A percentile compares a stretch with the other conserved stretches of the same genome.
Conservation (phyloP, 371 early-diverging fungal genomes). For the Mortierella sp. region DNA sequence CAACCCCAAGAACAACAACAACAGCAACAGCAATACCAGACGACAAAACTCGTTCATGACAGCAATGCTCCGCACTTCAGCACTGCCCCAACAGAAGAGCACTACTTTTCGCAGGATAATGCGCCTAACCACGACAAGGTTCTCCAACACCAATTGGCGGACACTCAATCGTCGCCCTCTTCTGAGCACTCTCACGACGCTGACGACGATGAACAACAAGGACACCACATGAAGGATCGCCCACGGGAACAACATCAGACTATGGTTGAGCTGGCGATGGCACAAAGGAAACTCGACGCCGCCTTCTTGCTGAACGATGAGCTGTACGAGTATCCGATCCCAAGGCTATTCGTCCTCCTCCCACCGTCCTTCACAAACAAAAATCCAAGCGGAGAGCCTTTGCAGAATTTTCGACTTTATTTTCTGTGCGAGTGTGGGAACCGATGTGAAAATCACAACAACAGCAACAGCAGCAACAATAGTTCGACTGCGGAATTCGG, state of each 20-base stretch:
- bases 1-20: neutral
- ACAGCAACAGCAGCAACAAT: neutral
- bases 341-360: constrained; percentile 12
- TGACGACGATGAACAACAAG: neutral
- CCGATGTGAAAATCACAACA: neutral
- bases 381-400: neutral
- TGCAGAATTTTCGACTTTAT: neutral
- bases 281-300: neutral
- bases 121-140: constrained; percentile 6
- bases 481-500: neutral
- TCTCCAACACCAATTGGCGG: neutral
- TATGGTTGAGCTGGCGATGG: neutral
- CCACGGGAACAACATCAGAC: neutral
- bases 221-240: neutral
- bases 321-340: constrained; percentile 17
- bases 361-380: neutral
- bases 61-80: neutral
- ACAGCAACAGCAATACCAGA: neutral
- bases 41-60: neutral
- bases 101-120: neutral
- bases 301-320: neutral
- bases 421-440: neutral
- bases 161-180: neutral
- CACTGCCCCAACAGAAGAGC: neutral
- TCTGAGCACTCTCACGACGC: neutral